Evolutionary conservation across 202 grass and related monocot genomes (phyloP), one percentile per base, ranked within the genome.

Genomic region (Musa balbisiana): DNA sequence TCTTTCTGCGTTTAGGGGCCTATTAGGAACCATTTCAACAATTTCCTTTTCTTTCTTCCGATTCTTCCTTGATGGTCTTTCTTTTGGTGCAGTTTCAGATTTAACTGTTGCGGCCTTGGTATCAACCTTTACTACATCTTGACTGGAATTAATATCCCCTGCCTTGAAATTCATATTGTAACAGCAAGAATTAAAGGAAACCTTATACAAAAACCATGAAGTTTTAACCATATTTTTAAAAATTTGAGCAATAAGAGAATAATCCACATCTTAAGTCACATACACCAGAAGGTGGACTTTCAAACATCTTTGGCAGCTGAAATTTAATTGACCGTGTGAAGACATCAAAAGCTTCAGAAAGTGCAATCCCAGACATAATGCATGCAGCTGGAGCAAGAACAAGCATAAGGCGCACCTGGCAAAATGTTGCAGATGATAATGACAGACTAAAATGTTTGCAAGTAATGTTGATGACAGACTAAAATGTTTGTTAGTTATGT

Each of bases 371-470:
- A 27, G 96, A 99, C 83, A 90, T 83, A 84, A 99, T 96, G 80
- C 96, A 99, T 1, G 91, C 96, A 82, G 96, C 96, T 83, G 96
- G 96, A 77, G 96, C 96, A 73, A 99, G 83, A 64, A 99, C 96
- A 89, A 99, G 96, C 96, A 99, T 99, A 90, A 99, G 96, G n/a
- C 96, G 87, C 20, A 99, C 96, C 96, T 99, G 77, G 24, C 17
- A 83, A 62, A 82, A 1, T 17, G 82, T 76, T 20, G 65, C 74
- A 33, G 49, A 29, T 67, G 20, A 85, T 71, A 64, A 72, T 78
- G 75, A 83, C 50, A 51, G 27, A 29, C 27, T 29, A 29, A 29
- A 29, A 29, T 29, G 27, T 29, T 29, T 29, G n/a, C n/a, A n/a
- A n/a, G n/a, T n/a, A n/a, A n/a, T n/a, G n/a, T n/a, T n/a, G n/a